Percentiles rank a stretch among this genome's conserved stretches.
Conservation (phyloP, 2,329 filamentous ascomycete genomes). For the Aspergillus pseudonomiae region DNA sequence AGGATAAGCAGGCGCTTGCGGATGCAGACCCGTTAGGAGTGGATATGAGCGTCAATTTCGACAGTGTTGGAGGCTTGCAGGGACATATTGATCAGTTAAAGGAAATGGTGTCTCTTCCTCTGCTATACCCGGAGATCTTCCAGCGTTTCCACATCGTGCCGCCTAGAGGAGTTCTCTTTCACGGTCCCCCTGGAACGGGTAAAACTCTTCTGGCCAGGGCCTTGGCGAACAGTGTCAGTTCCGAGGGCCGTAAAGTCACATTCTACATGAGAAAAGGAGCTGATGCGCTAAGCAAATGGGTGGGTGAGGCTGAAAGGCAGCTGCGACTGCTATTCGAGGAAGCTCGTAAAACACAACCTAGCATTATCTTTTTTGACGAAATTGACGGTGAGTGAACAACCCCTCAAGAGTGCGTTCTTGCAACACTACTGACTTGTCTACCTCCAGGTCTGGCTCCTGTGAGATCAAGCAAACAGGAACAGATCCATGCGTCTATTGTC, state of each 20-base stretch:
- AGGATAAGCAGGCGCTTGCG: slow-evolving; percentile 86
- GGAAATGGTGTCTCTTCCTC: slow-evolving; percentile 94
- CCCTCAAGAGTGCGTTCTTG: neutral
- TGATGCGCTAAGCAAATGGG: slow-evolving; percentile 97
- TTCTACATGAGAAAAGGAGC: slow-evolving; percentile 99
- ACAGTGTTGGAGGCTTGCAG: slow-evolving; percentile 87
- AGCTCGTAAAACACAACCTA: slow-evolving; percentile 91
- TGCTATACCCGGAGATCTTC: slow-evolving; percentile 95
- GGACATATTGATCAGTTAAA: slow-evolving; percentile 96
- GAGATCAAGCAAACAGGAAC: slow-evolving; percentile 95
- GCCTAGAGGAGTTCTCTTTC: slow-evolving; percentile 91
- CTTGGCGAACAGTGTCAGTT: slow-evolving; percentile 85
- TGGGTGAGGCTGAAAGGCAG: slow-evolving; percentile 95
- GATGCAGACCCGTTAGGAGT: slow-evolving; percentile 95
- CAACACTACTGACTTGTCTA: neutral
- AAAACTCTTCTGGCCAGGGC: slow-evolving; percentile 96
- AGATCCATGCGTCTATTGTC: slow-evolving; percentile 97
- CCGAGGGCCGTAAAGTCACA: slow-evolving; percentile 89
- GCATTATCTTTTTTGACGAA: slow-evolving; percentile 99
- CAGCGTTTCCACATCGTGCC: slow-evolving; percentile 89
- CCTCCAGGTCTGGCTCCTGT: slow-evolving; percentile 74
- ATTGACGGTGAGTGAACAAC: slow-evolving; percentile 71
- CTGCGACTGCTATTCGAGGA: slow-evolving; percentile 93
- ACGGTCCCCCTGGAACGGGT: slow-evolving; percentile 94
- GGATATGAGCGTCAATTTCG: slow-evolving; percentile 89